phyloP scores from a whole-genome alignment of 2,329 filamentous ascomycete genomes.

The Penicillium thymicola region DNA sequence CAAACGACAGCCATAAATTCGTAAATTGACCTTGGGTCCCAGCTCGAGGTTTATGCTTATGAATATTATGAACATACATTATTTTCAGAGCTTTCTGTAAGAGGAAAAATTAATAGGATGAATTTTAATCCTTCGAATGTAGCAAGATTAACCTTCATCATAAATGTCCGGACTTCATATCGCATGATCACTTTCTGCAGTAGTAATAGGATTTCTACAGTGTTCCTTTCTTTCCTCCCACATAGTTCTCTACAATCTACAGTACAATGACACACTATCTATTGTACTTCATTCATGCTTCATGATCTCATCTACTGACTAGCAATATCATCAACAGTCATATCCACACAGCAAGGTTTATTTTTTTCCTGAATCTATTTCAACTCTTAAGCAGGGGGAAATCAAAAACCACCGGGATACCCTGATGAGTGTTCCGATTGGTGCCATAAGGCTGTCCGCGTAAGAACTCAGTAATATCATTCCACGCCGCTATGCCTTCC shows the following conservation, averaged over 20 bases:
- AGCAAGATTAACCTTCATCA: background rate
- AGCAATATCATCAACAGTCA: background rate
- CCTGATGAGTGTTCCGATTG: slow-evolving; percentile 2
- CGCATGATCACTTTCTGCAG: background rate
- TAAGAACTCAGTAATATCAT: slow-evolving; percentile 6
- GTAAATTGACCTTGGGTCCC: too few species aligned
- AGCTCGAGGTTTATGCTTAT: background rate
- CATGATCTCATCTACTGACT: background rate
- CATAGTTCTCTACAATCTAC: background rate
- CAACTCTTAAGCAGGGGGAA: background rate
- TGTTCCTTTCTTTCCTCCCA: too few species aligned
- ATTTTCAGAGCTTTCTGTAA: background rate
- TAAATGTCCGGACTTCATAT: too few species aligned
- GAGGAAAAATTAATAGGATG: background rate
- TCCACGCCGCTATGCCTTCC: background rate
- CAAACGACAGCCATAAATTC: background rate
- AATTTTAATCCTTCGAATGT: too few species aligned
- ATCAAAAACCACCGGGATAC: background rate
- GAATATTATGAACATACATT: background rate
- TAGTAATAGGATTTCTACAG: background rate
- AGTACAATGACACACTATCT: background rate
- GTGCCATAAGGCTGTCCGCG: background rate
- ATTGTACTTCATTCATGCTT: background rate
- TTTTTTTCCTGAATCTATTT: background rate
- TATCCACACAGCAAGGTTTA: background rate